Conservation (phyloP, 2,329 filamentous ascomycete genomes). For the Clonostachys byssicola region DNA sequence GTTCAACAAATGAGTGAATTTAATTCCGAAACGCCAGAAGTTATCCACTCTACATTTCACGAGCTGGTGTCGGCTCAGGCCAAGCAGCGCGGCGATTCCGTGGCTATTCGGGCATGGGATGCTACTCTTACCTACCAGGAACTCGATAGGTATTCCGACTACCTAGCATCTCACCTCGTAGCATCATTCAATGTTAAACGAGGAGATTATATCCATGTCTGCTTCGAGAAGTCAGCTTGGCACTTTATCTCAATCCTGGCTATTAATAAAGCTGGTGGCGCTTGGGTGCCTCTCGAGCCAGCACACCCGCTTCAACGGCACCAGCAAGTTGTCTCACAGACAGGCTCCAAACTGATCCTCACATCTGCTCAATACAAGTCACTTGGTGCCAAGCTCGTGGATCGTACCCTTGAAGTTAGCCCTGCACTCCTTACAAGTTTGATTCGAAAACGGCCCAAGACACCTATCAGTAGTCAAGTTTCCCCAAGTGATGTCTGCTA, state of each 20-base stretch:
- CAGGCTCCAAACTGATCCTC: background rate
- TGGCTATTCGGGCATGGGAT: background rate
- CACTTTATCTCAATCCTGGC: constrained; percentile 2
- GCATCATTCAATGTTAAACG: constrained; percentile 8
- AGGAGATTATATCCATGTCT: constrained; percentile 5
- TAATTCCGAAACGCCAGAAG: background rate
- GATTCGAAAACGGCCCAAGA: background rate
- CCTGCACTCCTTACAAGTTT: background rate
- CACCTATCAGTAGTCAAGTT: background rate
- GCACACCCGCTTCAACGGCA: constrained; percentile 1
- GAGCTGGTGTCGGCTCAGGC: background rate
- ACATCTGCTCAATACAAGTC: background rate
- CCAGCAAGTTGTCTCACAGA: background rate
- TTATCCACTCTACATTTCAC: background rate
- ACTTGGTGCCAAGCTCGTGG: background rate
- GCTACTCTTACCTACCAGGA: constrained; percentile 3
- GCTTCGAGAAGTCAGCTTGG: background rate
- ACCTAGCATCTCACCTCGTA: background rate
- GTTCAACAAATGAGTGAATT: background rate
- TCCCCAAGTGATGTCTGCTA: constrained; percentile 1
- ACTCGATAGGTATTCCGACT: background rate
- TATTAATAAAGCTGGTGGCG: constrained; percentile 7
- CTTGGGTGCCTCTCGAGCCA: constrained; percentile 6
- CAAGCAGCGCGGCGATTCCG: background rate
- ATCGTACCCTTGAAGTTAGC: background rate